Evolutionary conservation across 2,329 filamentous ascomycete genomes (phyloP).

Genomic region (Paradendryphiella salina): DNA sequence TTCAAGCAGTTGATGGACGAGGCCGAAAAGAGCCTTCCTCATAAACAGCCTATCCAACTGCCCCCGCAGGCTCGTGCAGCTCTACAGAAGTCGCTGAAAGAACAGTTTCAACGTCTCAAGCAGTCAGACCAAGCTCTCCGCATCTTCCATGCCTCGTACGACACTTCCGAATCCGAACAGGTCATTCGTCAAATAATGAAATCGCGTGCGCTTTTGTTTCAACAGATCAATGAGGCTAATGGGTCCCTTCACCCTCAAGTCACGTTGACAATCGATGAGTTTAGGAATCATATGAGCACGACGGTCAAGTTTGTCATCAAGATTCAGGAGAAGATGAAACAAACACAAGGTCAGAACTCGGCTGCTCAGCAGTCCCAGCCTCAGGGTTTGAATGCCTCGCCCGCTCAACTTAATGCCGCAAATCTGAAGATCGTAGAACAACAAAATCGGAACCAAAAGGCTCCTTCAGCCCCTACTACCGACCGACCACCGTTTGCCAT

Average conservation of each 20-base stretch:
- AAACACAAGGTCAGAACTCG: conserved; percentile 20
- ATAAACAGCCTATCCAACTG: conserved; percentile 28
- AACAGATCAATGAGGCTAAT: conserved; percentile 36
- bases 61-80: conserved; percentile 26
- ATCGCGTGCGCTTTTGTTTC: conserved; percentile 30
- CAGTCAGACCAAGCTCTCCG: conserved; percentile 40
- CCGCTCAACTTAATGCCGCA: conserved; percentile 43
- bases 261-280: conserved; percentile 35
- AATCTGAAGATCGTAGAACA: conserved; percentile 49
- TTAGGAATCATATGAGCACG: conserved; percentile 29
- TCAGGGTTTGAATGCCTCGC: conserved; percentile 23
- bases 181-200: conserved; percentile 34
- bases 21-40: conserved; percentile 32
- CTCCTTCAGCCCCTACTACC: conserved; percentile 55
- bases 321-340: conserved; percentile 32
- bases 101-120: conserved; percentile 32
- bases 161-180: conserved; percentile 29
- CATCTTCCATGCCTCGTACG: conserved; percentile 36
- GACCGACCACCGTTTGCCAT: conserved; percentile 58
- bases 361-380: conserved; percentile 24
- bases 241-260: conserved; percentile 37
- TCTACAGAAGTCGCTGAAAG: conserved; percentile 35
- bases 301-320: conserved; percentile 36
- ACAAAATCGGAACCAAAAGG: conserved; percentile 54
- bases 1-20: conserved; percentile 37